Conservation (phyloP, 371 early-diverging fungal genomes). For the Entomophthora muscae region DNA sequence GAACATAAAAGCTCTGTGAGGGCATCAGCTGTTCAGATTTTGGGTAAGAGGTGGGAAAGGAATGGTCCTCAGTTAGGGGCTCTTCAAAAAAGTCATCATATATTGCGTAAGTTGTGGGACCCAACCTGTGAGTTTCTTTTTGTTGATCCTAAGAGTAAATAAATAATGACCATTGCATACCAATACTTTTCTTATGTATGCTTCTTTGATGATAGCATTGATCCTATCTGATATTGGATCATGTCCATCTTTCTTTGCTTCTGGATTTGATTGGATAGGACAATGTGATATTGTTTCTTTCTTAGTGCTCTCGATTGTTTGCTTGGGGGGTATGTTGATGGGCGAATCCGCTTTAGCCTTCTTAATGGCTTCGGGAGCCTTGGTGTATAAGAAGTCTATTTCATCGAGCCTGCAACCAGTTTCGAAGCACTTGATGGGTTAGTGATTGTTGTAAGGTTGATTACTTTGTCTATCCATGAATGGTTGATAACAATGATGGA, state of each 20-base stretch:
- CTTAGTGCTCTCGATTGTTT: not conserved
- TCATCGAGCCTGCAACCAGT: not conserved
- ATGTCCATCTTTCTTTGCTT: not conserved
- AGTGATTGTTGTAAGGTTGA: not conserved
- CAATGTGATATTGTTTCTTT: too few relatives aligned
- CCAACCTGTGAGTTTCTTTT: not conserved
- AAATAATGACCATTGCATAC: not conserved
- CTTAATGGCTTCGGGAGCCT: not conserved
- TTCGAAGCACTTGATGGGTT: not conserved
- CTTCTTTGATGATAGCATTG: not conserved
- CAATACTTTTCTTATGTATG: not conserved
- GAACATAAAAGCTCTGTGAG: not conserved
- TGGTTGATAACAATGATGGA: not conserved
- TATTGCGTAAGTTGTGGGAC: not conserved
- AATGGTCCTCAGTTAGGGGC: not conserved
- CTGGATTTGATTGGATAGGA: not conserved
- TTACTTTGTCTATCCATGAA: not conserved
- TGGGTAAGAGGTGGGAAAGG: not conserved
- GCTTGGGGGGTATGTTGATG: not conserved
- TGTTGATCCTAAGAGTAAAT: not conserved
- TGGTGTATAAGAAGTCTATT: not conserved
- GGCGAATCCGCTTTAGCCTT: too few relatives aligned
- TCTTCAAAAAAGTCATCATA: not conserved
- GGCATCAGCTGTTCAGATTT: not conserved
- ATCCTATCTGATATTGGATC: not conserved